Evolutionary conservation across 2,329 filamentous ascomycete species (phyloP).

Genomic region (Neonectria ditissima): DNA sequence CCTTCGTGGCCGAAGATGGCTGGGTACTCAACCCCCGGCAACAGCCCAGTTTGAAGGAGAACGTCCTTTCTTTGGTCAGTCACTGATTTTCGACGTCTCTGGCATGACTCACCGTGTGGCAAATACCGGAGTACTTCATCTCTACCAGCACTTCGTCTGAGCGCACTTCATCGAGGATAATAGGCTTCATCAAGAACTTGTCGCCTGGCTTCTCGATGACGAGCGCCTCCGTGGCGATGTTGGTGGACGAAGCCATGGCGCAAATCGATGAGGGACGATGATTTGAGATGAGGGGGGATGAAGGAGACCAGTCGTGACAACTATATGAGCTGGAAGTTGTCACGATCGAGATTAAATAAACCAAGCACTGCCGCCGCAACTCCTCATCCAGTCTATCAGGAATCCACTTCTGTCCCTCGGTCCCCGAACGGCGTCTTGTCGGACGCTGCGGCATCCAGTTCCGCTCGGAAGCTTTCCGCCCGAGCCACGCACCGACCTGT

Average conservation of each 20-base stretch:
- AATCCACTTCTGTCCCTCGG: too few species aligned
- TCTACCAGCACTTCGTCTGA: slow-evolving; percentile 26
- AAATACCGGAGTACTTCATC: slow-evolving; percentile 31
- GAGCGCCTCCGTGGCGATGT: slow-evolving; percentile 24
- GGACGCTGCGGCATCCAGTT: too few species aligned
- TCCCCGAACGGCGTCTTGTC: too few species aligned
- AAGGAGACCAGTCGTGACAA: too few species aligned
- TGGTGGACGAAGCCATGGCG: slow-evolving; percentile 1
- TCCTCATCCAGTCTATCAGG: too few species aligned
- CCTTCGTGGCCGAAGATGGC: slow-evolving; percentile 30
- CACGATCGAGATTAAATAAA: too few species aligned
- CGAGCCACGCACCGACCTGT: too few species aligned
- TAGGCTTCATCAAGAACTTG: slow-evolving; percentile 18
- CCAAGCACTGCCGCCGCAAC: too few species aligned
- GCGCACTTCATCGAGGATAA: slow-evolving; percentile 26
- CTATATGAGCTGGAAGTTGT: too few species aligned
- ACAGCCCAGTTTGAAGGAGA: slow-evolving; percentile 20
- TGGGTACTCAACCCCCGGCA: slow-evolving; percentile 25
- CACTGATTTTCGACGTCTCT: neutral
- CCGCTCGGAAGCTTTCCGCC: too few species aligned
- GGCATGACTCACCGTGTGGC: slow-evolving; percentile 14
- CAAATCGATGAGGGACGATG: too few species aligned
- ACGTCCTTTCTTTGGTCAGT: slow-evolving; percentile 13
- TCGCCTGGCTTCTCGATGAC: slow-evolving; percentile 20
- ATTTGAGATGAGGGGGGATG: too few species aligned